Evolutionary conservation across 768 basidiomycete species (phyloP), one percentile per base, ranked within the genome.

Genomic region (Mycena metata): DNA sequence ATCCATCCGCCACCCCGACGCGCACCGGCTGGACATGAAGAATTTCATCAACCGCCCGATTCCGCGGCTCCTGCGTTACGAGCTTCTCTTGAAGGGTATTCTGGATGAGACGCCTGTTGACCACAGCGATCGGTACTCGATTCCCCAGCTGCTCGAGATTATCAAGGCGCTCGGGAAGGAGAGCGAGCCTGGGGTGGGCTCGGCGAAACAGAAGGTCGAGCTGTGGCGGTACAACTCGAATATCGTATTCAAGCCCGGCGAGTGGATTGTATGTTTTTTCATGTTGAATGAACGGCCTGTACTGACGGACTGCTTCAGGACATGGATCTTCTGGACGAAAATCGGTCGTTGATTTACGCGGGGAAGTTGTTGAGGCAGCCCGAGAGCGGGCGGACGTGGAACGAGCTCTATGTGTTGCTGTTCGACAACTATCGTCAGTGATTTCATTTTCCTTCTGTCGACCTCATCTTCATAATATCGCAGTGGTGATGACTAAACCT

Each of bases 361-460:
- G 91, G 96, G 8, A 94, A 90, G 71, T 81, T 98, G 30, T 85
- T 93, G 59, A 88, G 96, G 55, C 95, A 96, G 73, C 93, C 95
- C 16, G 96, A 98, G 67, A 90, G 91, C 35, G 94, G 93, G 15
- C 89, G 96, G 70, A 91, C 92, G 77, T 93, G 91, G 90, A 94
- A 88, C 69, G 96, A 98, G 78, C 85, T 97, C 9, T 93, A 91
- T 69, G 92, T 97, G 10, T 84, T 98, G 60, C 82, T 99, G 3
- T 98, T 99, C 73, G 98, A 99, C 79, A 96, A 99, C 74, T 99
- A 98, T 73, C 79, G 96, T 95, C 66, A 79, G 94, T 79, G 16
- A 17, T n/a, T 36, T 35, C 26, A 65, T 36, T 43, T 47, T 9
- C 45, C 33, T 59, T n/a, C 24, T 47, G 45, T 55, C 26, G 19